These are phyloP conservation scores for Leishmania arabica DNA, from an alignment of 208 protist species.

Conservation along the genomic window DNA sequence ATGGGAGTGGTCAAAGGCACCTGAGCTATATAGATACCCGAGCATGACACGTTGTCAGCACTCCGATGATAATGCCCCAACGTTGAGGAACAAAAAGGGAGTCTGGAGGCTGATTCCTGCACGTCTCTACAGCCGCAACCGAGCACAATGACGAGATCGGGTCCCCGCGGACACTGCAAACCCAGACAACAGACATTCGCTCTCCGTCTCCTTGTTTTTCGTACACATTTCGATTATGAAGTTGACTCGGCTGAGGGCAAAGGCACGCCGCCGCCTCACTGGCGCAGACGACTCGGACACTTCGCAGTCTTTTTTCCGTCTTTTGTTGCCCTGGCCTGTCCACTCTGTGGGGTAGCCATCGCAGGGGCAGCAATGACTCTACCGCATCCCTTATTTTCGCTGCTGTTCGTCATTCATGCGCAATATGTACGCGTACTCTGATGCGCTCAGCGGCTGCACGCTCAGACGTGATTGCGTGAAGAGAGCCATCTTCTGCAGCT, in stretches of 20 bases:
- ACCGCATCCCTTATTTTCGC: not conserved
- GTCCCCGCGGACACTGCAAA: not conserved
- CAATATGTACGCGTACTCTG: slow-evolving; percentile 71
- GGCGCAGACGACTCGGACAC: not conserved
- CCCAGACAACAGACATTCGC: not conserved
- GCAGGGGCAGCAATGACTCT: not conserved
- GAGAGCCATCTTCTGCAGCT: slow-evolving; percentile 67
- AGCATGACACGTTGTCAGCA: not conserved
- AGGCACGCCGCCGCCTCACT: not conserved
- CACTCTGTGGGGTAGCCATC: no score
- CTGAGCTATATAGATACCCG: not conserved
- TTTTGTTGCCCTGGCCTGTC: not conserved
- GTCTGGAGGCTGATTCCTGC: not conserved
- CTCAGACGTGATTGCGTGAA: slow-evolving; percentile 73
- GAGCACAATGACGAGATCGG: not conserved
- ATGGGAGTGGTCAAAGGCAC: not conserved
- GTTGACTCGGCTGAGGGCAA: not conserved
- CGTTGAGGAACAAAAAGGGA: not conserved
- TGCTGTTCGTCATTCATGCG: slow-evolving; percentile 21
- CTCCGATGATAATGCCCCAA: not conserved
- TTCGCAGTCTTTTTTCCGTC: not conserved
- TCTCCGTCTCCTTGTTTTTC: not conserved
- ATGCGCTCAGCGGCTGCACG: slow-evolving; percentile 66
- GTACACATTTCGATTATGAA: not conserved
- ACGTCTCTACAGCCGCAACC: not conserved